phyloP scores from a whole-genome alignment of 345 rosid species.

The Eutrema yunnanense region DNA sequence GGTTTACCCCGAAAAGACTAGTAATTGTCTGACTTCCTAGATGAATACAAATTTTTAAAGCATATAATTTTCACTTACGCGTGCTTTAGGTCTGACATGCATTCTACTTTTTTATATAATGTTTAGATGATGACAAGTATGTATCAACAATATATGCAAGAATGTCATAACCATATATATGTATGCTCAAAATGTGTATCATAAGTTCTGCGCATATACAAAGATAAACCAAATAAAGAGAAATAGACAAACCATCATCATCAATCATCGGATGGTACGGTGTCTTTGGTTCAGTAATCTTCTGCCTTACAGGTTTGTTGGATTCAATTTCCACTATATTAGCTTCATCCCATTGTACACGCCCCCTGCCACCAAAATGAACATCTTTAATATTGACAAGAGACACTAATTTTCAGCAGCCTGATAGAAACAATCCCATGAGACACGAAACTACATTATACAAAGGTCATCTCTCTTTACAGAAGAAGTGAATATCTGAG shows the following conservation, averaged over 20 bases:
- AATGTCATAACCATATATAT: background rate
- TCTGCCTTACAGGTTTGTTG: constrained; percentile 92
- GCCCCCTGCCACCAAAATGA: constrained; percentile 39
- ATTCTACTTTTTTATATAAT: background rate
- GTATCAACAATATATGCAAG: background rate
- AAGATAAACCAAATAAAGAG: background rate
- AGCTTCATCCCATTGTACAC: constrained; percentile 87
- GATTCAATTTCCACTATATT: constrained; percentile 91
- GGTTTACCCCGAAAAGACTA: background rate
- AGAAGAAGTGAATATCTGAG: background rate
- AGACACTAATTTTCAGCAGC: background rate
- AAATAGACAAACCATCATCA: constrained; percentile 63
- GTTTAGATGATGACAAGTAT: background rate
- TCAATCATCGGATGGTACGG: constrained; percentile 92
- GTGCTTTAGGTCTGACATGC: background rate
- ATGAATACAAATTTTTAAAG: background rate
- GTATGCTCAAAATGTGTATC: background rate
- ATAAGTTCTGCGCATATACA: background rate
- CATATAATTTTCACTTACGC: background rate
- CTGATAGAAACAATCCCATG: background rate
- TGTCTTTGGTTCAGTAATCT: constrained; percentile 98
- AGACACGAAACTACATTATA: background rate
- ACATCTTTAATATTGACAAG: background rate
- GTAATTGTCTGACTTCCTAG: background rate
- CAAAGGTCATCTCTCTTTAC: background rate